Evolutionary conservation across 1,284 basidiomycete genomes (phyloP).

Genomic region (Filobasidium uniguttulatum): DNA sequence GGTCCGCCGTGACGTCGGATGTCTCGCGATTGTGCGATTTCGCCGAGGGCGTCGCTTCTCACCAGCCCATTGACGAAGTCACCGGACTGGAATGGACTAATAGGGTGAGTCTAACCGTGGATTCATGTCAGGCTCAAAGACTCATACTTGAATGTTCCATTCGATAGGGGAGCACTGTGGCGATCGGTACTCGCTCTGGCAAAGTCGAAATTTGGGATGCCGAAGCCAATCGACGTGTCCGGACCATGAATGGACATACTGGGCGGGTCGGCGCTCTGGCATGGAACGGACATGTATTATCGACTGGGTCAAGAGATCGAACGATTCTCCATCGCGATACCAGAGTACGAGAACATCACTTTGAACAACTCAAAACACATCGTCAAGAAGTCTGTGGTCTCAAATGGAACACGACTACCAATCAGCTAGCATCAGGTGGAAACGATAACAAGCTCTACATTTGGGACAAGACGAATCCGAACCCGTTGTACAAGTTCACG

Average conservation of each 20-base stretch:
- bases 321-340: constrained; percentile 87
- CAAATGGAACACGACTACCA: constrained; percentile 66
- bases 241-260: constrained; percentile 70
- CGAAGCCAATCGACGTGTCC: constrained; percentile 56
- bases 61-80: constrained; percentile 47
- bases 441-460: constrained; percentile 98
- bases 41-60: constrained; percentile 17
- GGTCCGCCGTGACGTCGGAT: constrained; percentile 55
- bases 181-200: constrained; percentile 80
- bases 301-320: constrained; percentile 82
- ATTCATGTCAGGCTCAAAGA: neutral
- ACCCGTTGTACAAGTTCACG: constrained; percentile 83
- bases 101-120: constrained; percentile 43
- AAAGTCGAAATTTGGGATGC: constrained; percentile 90
- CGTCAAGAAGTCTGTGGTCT: constrained; percentile 93
- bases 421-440: constrained; percentile 80
- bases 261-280: constrained; percentile 85
- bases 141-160: neutral
- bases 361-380: constrained; percentile 56
- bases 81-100: constrained; percentile 87
- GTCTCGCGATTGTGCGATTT: constrained; percentile 89
- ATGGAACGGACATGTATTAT: constrained; percentile 81
- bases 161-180: constrained; percentile 63
- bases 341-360: constrained; percentile 54
- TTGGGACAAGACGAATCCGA: constrained; percentile 58